Conservation (phyloP, 2,329 filamentous ascomycete species). For the Monilinia fructigena region DNA sequence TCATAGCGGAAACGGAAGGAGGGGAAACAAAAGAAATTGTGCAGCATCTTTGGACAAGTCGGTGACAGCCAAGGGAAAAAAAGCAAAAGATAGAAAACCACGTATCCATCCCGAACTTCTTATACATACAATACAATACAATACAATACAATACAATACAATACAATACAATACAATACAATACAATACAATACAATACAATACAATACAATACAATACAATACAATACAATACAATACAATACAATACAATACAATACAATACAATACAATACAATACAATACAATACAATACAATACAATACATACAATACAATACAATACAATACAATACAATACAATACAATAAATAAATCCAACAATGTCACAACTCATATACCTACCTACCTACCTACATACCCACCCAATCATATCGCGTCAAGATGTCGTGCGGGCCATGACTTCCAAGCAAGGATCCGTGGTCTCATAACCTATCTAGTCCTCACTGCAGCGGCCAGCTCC, state of each 20-base stretch:
- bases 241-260: neutral
- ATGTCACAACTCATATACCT: too few relatives aligned
- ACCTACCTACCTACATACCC: neutral
- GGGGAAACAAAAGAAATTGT: neutral
- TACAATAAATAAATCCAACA: too few relatives aligned
- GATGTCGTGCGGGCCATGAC: too few relatives aligned
- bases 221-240: neutral
- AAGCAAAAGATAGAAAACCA: too few relatives aligned
- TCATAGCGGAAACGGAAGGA: too few relatives aligned
- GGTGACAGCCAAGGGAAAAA: too few relatives aligned
- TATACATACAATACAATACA: neutral
- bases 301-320: neutral
- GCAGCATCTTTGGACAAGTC: neutral
- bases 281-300: neutral
- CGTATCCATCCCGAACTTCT: neutral
- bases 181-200: neutral
- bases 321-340: neutral
- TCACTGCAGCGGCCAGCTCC: neutral
- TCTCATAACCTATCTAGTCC: too few relatives aligned
- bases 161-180: neutral
- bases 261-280: neutral
- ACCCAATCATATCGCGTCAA: neutral
- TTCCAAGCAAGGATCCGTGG: neutral
- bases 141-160: neutral
- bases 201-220: neutral